Percentiles rank a stretch among this genome's conserved stretches.
Conservation (phyloP, 1,139 yeast species). For the Kodamaea anthophila region DNA sequence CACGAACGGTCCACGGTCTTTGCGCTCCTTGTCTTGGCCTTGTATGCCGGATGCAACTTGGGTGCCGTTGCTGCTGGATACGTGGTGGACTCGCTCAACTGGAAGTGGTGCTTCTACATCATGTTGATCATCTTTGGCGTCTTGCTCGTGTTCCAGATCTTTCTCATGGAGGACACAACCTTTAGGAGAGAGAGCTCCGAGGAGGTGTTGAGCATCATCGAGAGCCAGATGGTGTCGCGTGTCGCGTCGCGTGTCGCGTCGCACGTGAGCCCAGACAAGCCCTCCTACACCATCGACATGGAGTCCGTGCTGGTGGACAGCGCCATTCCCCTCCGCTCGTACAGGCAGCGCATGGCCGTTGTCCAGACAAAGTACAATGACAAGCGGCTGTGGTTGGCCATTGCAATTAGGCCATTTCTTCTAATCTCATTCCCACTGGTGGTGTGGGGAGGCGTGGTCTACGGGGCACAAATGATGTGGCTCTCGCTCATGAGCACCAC, state of each 20-base stretch:
- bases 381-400: constrained; percentile 32
- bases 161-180: constrained; percentile 42
- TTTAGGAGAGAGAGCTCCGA: constrained; percentile 17
- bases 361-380: constrained; percentile 36
- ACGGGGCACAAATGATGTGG: constrained; percentile 62
- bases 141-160: constrained; percentile 34
- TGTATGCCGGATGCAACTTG: constrained; percentile 38
- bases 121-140: constrained; percentile 44
- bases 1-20: constrained; percentile 42
- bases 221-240: constrained; percentile 7
- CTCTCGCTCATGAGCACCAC: constrained; percentile 39
- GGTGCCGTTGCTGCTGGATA: constrained; percentile 45
- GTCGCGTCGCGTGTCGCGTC: not conserved
- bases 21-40: constrained; percentile 33
- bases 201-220: constrained; percentile 7
- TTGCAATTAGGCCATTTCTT: constrained; percentile 36
- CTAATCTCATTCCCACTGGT: constrained; percentile 51
- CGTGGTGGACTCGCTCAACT: constrained; percentile 30
- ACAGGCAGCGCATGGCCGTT: constrained; percentile 29
- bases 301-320: constrained; percentile 2
- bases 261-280: not conserved
- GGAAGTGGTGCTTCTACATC: constrained; percentile 37
- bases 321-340: constrained; percentile 16
- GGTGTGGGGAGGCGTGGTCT: constrained; percentile 55
- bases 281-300: not conserved